Percentiles rank a stretch among this genome's conserved stretches.
These are phyloP conservation scores for Mycena albidolilacea DNA, from an alignment of 768 basidiomycete species.

Conservation along the genomic window DNA sequence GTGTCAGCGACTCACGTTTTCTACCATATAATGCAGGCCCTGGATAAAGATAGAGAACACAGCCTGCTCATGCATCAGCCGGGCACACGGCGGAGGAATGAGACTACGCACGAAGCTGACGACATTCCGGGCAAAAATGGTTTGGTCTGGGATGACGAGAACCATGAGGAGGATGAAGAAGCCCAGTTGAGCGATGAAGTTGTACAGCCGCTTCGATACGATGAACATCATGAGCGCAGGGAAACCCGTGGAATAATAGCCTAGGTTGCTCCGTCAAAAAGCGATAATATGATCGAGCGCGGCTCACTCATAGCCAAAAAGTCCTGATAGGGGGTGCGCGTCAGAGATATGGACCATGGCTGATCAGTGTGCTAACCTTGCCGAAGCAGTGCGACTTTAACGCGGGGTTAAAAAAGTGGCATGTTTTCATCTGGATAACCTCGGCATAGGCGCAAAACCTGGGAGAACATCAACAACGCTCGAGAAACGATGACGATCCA, in stretches of 20 bases:
- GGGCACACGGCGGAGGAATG: slow-evolving; percentile 52
- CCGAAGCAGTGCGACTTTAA: slow-evolving; percentile 16
- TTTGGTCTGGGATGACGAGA: slow-evolving; percentile 43
- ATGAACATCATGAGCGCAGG: slow-evolving; percentile 46
- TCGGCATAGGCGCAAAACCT: slow-evolving; percentile 35
- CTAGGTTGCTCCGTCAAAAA: slow-evolving; percentile 21
- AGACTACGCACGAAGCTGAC: slow-evolving; percentile 46
- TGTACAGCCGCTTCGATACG: slow-evolving; percentile 43
- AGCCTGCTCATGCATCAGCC: slow-evolving; percentile 26
- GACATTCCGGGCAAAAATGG: slow-evolving; percentile 43
- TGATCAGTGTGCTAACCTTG: slow-evolving; percentile 17
- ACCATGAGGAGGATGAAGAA: slow-evolving; percentile 40
- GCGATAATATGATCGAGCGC: not conserved
- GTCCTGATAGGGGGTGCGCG: slow-evolving; percentile 28
- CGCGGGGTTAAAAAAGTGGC: slow-evolving; percentile 33
- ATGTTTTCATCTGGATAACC: slow-evolving; percentile 37
- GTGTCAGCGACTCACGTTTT: slow-evolving; percentile 34
- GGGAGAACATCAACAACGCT: too few species aligned
- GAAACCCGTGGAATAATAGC: slow-evolving; percentile 44
- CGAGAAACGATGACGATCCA: too few species aligned
- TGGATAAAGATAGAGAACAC: slow-evolving; percentile 44
- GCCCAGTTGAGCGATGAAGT: slow-evolving; percentile 38
- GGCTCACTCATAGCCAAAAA: slow-evolving; percentile 44
- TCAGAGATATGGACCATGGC: slow-evolving; percentile 10
- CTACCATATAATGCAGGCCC: slow-evolving; percentile 45